phyloP scores from a whole-genome alignment of 139 green algal genomes.

The Coccomyxa sp. region DNA sequence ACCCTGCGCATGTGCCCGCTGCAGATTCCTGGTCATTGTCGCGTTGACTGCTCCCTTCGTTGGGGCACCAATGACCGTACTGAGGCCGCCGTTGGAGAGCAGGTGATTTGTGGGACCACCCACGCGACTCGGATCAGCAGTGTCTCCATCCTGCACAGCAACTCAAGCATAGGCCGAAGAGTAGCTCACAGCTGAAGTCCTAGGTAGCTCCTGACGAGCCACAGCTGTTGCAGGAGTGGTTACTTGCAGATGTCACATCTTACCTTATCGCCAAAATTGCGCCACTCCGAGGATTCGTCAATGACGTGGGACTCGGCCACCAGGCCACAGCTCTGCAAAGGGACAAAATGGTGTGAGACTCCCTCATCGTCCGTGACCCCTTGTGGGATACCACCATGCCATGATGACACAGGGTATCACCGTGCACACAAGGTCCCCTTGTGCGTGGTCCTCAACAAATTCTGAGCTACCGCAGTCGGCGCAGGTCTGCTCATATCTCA shows the following conservation, averaged over 20 bases:
- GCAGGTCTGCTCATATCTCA: slow-evolving; percentile 48
- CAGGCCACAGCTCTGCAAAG: slow-evolving; percentile 72
- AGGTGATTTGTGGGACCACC: slow-evolving; percentile 81
- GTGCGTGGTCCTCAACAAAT: slow-evolving; percentile 73
- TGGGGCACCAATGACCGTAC: slow-evolving; percentile 66
- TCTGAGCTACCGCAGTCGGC: slow-evolving; percentile 56
- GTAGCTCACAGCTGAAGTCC: background rate
- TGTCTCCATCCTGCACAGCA: slow-evolving; percentile 61
- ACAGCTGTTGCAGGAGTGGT: background rate
- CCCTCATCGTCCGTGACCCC: background rate
- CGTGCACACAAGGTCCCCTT: slow-evolving; percentile 74
- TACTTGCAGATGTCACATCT: background rate
- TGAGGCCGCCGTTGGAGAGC: slow-evolving; percentile 71
- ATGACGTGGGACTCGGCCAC: slow-evolving; percentile 86
- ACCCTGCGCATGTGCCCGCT: slow-evolving; percentile 8
- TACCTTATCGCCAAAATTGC: slow-evolving; percentile 91
- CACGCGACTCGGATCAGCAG: slow-evolving; percentile 74
- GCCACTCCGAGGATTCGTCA: slow-evolving; percentile 92
- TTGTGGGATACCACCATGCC: background rate
- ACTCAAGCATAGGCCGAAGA: background rate
- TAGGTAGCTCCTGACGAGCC: background rate
- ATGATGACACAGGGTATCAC: slow-evolving; percentile 21
- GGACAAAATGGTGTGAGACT: background rate
- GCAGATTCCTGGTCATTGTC: slow-evolving; percentile 4
- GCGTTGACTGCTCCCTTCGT: slow-evolving; percentile 4